Evolutionary conservation across 371 early-diverging fungal species (phyloP).

Genomic region (Syncephalastrum racemosum): DNA sequence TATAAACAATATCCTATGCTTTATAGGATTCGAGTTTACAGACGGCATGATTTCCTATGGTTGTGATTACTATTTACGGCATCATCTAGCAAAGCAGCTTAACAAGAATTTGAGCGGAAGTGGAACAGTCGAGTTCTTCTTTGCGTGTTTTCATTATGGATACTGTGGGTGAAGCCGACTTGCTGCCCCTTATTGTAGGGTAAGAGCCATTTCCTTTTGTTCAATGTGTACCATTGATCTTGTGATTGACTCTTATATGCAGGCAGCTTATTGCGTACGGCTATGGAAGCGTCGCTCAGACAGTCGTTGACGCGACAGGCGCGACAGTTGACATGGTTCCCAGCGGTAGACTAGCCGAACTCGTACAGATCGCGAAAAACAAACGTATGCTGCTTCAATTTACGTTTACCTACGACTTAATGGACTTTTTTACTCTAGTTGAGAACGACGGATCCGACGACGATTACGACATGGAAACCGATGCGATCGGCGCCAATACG

Average conservation of each 20-base stretch:
- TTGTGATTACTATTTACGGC: too few species aligned
- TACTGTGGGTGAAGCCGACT: conserved; percentile 41
- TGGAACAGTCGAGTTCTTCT: too few species aligned
- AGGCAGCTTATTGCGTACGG: conserved; percentile 70
- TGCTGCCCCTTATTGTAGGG: conserved; percentile 60
- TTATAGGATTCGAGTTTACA: too few species aligned
- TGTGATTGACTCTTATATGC: background rate
- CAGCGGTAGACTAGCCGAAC: conserved; percentile 51
- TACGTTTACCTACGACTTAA: background rate
- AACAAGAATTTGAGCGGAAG: too few species aligned
- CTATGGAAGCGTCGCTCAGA: conserved; percentile 58
- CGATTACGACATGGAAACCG: conserved; percentile 27
- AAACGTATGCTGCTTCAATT: conserved; percentile 26
- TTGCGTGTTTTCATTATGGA: too few species aligned
- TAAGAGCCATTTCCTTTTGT: conserved; percentile 12
- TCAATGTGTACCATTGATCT: background rate
- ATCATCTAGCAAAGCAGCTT: too few species aligned
- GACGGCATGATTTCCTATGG: too few species aligned
- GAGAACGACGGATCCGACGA: conserved; percentile 45
- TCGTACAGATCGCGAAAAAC: conserved; percentile 51
- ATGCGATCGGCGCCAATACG: conserved; percentile 24
- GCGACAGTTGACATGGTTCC: conserved; percentile 50
- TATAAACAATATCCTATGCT: too few species aligned
- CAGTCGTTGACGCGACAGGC: conserved; percentile 62
- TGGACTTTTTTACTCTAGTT: conserved; percentile 12